Base-by-base conservation (phyloP, 2,329 filamentous ascomycete species). In the Huntiella moniliformis region DNA sequence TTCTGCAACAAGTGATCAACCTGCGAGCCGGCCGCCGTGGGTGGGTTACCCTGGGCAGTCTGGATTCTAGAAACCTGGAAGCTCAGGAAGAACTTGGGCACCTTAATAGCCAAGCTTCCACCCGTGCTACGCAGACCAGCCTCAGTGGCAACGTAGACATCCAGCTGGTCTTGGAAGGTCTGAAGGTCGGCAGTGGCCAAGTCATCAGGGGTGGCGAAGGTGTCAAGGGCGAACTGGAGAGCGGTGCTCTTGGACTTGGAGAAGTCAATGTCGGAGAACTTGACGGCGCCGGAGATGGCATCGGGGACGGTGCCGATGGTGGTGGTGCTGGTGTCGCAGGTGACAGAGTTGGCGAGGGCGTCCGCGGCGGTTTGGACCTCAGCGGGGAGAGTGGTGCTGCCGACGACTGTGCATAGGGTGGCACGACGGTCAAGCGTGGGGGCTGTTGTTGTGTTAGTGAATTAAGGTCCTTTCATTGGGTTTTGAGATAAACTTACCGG, bases 51-150 rank as follows among this genome's bases (percentile, higher is more conserved):
- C 59, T 75, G 70, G 0, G 73, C 73, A 0, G 71, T 73, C 58
- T 71, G 63, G 52, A 77, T 75, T 16, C 73, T 62, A 36, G 67
- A 66, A 32, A 76, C 64, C 58, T 77, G 73, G 56, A 74, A 70
- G 49, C 67, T 60, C 37, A 77, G 56, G 56, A 77, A 77, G 66
- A 77, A 77, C 58, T 77, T 77, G 51, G 73, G 73, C 4, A 71
- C 68, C 58, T 77, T 76, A 58, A 77, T 69, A 2, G 63, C 67
- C 13, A 77, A 59, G 46, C 54, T 63, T 2, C 72, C 73, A 7
- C 64, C 67, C 5, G 66, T 65, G 16, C 67, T 70, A 15, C 73
- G 62, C 42, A 77, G 61, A 1, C 70, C 73, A 1, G 69, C 71
- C 57, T 77, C 73, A 4, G 73, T 77, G 0, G 73, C 73, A 3